phyloP scores from a whole-genome alignment of 768 basidiomycete genomes.

The Collybiopsis luxurians region DNA sequence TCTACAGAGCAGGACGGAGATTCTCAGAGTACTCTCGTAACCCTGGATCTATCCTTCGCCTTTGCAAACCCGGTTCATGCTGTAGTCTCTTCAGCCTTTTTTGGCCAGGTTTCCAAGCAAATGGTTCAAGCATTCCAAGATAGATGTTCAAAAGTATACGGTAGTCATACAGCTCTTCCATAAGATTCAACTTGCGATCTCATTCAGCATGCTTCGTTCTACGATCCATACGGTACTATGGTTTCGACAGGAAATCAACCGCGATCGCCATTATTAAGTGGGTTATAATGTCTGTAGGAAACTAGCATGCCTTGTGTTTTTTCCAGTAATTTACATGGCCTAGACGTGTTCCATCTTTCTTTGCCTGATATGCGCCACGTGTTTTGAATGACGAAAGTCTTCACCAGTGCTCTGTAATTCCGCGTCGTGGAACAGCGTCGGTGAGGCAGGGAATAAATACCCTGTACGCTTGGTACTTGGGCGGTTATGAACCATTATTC shows the following conservation, averaged over 20 bases:
- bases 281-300: slow-evolving; percentile 2
- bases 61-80: slow-evolving; percentile 89
- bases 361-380: not conserved
- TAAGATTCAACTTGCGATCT: not conserved
- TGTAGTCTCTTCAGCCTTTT: slow-evolving; percentile 77
- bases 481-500: too few species aligned
- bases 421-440: too few species aligned
- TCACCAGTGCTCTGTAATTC: too few species aligned
- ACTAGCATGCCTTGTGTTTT: not conserved
- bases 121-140: slow-evolving; percentile 95
- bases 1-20: slow-evolving; percentile 28
- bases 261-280: slow-evolving; percentile 3
- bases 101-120: slow-evolving; percentile 80
- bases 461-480: too few species aligned
- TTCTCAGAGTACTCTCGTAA: slow-evolving; percentile 82
- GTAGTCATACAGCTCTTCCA: slow-evolving; percentile 14
- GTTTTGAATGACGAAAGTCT: too few species aligned
- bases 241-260: too few species aligned
- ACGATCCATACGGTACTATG: not conserved
- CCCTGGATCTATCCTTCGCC: slow-evolving; percentile 79
- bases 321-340: not conserved
- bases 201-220: not conserved
- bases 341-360: slow-evolving; percentile 4
- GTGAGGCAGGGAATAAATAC: too few species aligned
- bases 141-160: slow-evolving; percentile 70